These are phyloP conservation scores for Adansonia madagascariensis DNA, from an alignment of 441 rosid genomes.

Conservation along the genomic window DNA sequence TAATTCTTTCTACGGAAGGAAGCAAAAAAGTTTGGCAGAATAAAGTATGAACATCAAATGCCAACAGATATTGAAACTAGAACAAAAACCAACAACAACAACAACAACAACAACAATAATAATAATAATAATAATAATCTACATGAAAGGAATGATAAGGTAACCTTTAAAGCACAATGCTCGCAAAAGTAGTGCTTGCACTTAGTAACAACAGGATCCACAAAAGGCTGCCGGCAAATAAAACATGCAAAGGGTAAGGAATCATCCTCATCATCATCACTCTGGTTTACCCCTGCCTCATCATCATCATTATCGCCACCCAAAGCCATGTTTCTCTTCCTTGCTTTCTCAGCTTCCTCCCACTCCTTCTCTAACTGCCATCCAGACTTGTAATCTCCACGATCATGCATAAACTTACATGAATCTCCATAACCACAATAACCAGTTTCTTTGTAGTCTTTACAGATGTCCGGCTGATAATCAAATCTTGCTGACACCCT, in stretches of 20 bases:
- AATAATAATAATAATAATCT: neutral
- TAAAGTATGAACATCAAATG: too few relatives aligned
- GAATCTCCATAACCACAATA: conserved; percentile 94
- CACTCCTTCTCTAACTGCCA: conserved; percentile 92
- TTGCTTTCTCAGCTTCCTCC: conserved; percentile 84
- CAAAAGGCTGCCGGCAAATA: conserved; percentile 82
- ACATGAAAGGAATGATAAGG: neutral
- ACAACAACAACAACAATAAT: conserved; percentile 4
- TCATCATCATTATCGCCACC: conserved; percentile 52
- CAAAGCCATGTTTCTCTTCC: conserved; percentile 80
- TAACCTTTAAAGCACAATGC: conserved; percentile 88
- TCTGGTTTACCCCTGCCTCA: conserved; percentile 42
- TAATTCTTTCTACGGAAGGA: neutral
- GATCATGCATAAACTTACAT: conserved; percentile 88
- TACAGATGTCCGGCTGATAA: conserved; percentile 91
- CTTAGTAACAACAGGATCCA: conserved; percentile 83
- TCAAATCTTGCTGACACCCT: conserved; percentile 88
- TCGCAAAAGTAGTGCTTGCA: conserved; percentile 94
- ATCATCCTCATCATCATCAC: conserved; percentile 62
- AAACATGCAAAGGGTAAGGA: conserved; percentile 80
- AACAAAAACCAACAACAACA: neutral
- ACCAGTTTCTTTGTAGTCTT: conserved; percentile 96
- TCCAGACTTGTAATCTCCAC: conserved; percentile 90
- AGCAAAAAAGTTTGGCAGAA: too few relatives aligned
- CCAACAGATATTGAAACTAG: too few relatives aligned